phyloP scores from a whole-genome alignment of 371 early-diverging fungal genomes.

The Caulochytrium protostelioides region DNA sequence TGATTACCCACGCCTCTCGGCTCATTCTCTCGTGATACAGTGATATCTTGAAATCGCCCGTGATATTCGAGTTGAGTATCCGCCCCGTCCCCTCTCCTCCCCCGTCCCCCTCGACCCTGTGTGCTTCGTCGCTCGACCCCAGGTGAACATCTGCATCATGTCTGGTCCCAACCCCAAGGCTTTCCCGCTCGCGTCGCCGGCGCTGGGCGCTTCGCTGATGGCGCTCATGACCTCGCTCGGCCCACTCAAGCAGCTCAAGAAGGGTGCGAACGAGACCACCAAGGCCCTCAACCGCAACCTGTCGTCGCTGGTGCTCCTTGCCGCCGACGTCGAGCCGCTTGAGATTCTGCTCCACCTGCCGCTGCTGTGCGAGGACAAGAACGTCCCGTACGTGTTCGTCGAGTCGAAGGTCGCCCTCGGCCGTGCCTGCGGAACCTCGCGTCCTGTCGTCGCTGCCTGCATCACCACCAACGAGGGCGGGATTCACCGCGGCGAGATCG shows the following conservation, averaged over 20 bases:
- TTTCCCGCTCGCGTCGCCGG: constrained; percentile 80
- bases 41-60: too few relatives aligned
- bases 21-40: too few relatives aligned
- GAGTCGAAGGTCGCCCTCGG: constrained; percentile 92
- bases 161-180: constrained; percentile 45
- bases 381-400: constrained; percentile 95
- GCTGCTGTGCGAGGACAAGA: constrained; percentile 98
- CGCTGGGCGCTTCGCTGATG: constrained; percentile 76
- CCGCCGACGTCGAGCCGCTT: constrained; percentile 93
- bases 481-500: constrained; percentile 79
- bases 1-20: too few relatives aligned
- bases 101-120: too few relatives aligned
- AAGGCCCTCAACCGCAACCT: constrained; percentile 99
- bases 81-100: too few relatives aligned
- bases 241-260: constrained; percentile 96
- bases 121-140: too few relatives aligned
- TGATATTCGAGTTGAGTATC: too few relatives aligned
- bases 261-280: constrained; percentile 99
- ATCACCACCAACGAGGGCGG: constrained; percentile 92
- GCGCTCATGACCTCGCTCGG: constrained; percentile 91
- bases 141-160: too few relatives aligned
- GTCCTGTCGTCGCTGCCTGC: constrained; percentile 79
- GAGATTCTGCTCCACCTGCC: constrained; percentile 95
- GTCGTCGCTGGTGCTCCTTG: constrained; percentile 95
- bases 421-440: constrained; percentile 92